Percentiles rank a stretch among this genome's conserved stretches.
Conservation (phyloP, 2,329 filamentous ascomycete genomes). For the Triangularia setosa region DNA sequence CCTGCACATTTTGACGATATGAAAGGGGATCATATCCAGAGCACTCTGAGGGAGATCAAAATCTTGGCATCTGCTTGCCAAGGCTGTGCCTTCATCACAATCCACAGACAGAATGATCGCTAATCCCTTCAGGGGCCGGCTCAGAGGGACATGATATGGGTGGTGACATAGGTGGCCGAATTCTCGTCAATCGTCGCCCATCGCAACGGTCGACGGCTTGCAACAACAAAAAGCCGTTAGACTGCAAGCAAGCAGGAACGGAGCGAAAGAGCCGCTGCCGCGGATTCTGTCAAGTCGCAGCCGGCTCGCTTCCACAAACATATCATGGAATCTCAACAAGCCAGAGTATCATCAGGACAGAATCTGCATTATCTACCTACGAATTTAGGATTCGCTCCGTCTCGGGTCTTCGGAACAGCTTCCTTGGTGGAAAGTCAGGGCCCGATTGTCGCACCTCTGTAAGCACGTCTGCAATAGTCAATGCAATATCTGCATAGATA, state of each 20-base stretch:
- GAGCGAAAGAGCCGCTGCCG: conserved; percentile 10
- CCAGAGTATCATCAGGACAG: conserved; percentile 3
- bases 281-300: conserved; percentile 14
- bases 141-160: no score
- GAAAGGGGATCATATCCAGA: background rate
- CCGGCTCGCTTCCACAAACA: conserved; percentile 20
- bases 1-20: background rate
- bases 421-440: background rate
- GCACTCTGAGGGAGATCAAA: background rate
- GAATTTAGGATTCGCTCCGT: conserved; percentile 9
- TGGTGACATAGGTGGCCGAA: background rate
- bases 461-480: conserved; percentile 1
- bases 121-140: background rate
- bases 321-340: background rate
- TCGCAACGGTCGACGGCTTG: conserved; percentile 3
- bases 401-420: conserved; percentile 24
- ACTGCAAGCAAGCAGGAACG: conserved; percentile 4
- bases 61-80: background rate
- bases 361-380: conserved; percentile 15
- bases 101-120: background rate
- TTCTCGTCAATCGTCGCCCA: background rate
- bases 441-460: background rate
- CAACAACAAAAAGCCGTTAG: conserved; percentile 5
- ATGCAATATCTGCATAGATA: background rate
- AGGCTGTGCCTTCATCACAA: background rate